Conservation (phyloP, 768 basidiomycete species). For the Fomitopsis serialis region DNA sequence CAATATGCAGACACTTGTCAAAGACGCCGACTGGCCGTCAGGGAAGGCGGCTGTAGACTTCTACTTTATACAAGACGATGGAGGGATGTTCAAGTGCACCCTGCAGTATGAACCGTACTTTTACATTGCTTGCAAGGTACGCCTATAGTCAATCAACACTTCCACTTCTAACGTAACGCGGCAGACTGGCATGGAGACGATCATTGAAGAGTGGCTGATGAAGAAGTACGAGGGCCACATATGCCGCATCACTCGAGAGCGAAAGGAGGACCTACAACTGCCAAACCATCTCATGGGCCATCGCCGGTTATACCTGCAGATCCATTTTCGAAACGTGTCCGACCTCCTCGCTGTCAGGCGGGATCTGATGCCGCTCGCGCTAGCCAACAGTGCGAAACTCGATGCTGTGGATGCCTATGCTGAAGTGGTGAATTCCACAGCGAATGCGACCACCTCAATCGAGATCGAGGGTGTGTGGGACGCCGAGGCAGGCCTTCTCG, state of each 20-base stretch:
- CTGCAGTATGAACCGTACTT: constrained; percentile 94
- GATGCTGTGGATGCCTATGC: constrained; percentile 97
- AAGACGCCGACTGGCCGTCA: constrained; percentile 77
- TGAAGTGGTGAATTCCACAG: constrained; percentile 83
- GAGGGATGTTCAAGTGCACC: constrained; percentile 93
- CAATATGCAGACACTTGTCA: constrained; percentile 64
- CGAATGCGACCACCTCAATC: constrained; percentile 58
- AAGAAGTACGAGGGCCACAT: constrained; percentile 91
- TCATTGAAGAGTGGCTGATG: constrained; percentile 92
- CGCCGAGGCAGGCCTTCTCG: constrained; percentile 34
- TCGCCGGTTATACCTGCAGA: constrained; percentile 79
- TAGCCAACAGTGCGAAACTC: constrained; percentile 86
- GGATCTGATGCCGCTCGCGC: constrained; percentile 85
- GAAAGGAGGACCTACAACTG: constrained; percentile 90
- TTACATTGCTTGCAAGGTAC: constrained; percentile 84
- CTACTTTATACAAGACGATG: constrained; percentile 97
- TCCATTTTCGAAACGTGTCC: constrained; percentile 89
- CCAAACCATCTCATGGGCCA: constrained; percentile 98
- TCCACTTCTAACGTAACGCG: not conserved
- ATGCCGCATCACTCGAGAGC: constrained; percentile 68
- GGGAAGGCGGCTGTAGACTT: constrained; percentile 92
- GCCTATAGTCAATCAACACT: constrained; percentile 18
- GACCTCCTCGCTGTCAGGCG: constrained; percentile 85
- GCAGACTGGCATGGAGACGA: constrained; percentile 79
- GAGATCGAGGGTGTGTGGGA: constrained; percentile 63